These are phyloP conservation scores for Tuber brumale DNA, from an alignment of 495 filamentous ascomycete genomes.

Conservation along the genomic window DNA sequence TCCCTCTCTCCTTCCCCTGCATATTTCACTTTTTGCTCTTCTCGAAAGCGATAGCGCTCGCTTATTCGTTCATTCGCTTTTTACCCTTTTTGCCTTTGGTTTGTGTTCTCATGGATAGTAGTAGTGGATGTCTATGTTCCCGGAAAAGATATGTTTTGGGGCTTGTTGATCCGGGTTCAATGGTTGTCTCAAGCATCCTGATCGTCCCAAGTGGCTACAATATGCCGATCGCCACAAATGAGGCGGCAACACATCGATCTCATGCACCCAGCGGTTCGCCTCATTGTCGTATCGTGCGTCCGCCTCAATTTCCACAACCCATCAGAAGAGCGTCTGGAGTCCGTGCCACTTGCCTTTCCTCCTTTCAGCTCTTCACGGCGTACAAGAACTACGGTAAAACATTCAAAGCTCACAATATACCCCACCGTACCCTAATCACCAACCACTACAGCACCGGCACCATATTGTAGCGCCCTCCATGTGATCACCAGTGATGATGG, in stretches of 20 bases:
- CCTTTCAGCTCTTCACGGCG: background rate
- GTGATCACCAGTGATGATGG: background rate
- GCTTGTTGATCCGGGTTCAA: conserved; percentile 27
- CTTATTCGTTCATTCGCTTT: conserved; percentile 3
- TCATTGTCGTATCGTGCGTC: conserved; percentile 8
- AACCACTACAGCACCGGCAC: background rate
- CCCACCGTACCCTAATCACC: background rate
- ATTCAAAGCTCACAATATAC: background rate
- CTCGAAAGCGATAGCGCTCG: background rate
- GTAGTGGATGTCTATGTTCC: background rate
- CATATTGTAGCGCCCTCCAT: background rate
- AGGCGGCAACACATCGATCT: conserved; percentile 30
- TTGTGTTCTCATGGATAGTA: background rate
- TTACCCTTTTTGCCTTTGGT: background rate
- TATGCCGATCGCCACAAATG: conserved; percentile 28
- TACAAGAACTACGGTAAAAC: background rate
- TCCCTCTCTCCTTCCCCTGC: background rate
- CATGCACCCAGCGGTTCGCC: conserved; percentile 19
- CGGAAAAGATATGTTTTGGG: background rate
- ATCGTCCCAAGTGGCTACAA: conserved; percentile 21
- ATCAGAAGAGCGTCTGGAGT: conserved; percentile 9
- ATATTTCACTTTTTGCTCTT: conserved; percentile 9
- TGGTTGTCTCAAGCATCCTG: conserved; percentile 16
- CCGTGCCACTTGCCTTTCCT: conserved; percentile 16
- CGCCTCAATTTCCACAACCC: conserved; percentile 17